Conservation (phyloP, 202 grass and related monocot genomes). For the Schoenoplectus triqueter region DNA sequence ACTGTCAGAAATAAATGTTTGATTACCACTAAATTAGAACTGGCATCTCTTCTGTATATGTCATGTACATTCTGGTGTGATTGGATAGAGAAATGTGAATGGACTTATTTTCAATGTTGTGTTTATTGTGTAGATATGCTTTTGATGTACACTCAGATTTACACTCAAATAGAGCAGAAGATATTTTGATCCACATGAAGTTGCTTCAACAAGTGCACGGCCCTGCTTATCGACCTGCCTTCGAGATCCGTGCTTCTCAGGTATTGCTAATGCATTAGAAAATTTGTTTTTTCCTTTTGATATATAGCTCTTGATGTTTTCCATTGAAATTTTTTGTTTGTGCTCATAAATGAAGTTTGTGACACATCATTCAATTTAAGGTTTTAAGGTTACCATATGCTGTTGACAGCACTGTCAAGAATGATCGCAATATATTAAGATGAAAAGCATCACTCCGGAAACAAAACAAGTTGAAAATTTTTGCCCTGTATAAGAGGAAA, state of each 20-base stretch:
- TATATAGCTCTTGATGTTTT: background rate
- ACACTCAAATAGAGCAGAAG: conserved; percentile 46
- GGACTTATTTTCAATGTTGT: background rate
- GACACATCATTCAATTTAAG: background rate
- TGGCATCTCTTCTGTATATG: background rate
- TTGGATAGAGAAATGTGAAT: background rate
- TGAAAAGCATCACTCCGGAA: too few species aligned
- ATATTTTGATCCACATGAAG: conserved; percentile 53
- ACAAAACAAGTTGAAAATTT: background rate
- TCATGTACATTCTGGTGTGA: background rate
- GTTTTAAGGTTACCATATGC: background rate
- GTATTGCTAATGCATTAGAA: conserved; percentile 29
- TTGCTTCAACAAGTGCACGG: conserved; percentile 40
- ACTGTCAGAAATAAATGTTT: background rate
- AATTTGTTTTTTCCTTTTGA: background rate
- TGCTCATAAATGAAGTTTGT: too few species aligned
- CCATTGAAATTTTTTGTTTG: background rate
- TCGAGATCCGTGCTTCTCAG: conserved; percentile 39
- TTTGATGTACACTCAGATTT: conserved; percentile 49
- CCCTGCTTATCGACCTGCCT: conserved; percentile 42
- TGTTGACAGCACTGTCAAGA: background rate
- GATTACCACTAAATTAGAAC: conserved; percentile 8
- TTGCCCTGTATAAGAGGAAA: background rate
- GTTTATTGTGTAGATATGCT: conserved; percentile 44
- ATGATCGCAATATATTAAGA: too few species aligned